These are phyloP conservation scores for Erysiphe pulchra DNA, from an alignment of 2,329 filamentous ascomycete genomes.

Conservation along the genomic window DNA sequence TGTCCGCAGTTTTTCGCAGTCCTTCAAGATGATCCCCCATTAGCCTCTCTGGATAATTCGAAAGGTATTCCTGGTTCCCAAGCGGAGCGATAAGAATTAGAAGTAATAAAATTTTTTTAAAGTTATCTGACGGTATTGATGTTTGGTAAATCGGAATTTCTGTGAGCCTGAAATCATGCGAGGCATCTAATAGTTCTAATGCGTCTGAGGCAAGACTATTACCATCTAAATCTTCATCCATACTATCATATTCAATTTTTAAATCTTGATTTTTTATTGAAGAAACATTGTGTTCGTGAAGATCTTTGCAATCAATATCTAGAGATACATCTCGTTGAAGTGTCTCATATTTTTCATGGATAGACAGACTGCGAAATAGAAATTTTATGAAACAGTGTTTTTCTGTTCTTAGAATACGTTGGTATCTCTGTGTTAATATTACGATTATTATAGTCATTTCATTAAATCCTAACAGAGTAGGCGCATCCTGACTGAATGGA, in stretches of 20 bases:
- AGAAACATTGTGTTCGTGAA: slow-evolving; percentile 19
- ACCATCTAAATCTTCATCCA: slow-evolving; percentile 23
- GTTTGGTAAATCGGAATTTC: slow-evolving; percentile 30
- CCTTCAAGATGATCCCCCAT: slow-evolving; percentile 27
- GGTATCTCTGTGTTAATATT: slow-evolving; percentile 45
- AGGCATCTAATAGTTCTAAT: slow-evolving; percentile 38
- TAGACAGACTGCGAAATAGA: slow-evolving; percentile 44
- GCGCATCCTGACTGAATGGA: slow-evolving; percentile 44
- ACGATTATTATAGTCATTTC: slow-evolving; percentile 47
- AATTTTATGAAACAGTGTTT: slow-evolving; percentile 33
- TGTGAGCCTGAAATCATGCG: slow-evolving; percentile 30
- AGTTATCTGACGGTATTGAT: slow-evolving; percentile 49
- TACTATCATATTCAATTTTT: slow-evolving; percentile 12
- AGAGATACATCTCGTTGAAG: slow-evolving; percentile 15
- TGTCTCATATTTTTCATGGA: slow-evolving; percentile 33
- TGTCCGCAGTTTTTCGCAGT: slow-evolving; percentile 35
- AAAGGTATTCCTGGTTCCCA: slow-evolving; percentile 35
- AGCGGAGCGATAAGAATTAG: slow-evolving; percentile 41
- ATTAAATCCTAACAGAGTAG: slow-evolving; percentile 41
- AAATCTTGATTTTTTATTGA: neutral
- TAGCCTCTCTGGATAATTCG: slow-evolving; percentile 31
- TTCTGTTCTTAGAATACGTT: slow-evolving; percentile 31
- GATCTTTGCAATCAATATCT: slow-evolving; percentile 5
- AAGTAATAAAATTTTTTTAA: slow-evolving; percentile 43
- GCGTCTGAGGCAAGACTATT: slow-evolving; percentile 43